A percentile compares a stretch with the other conserved stretches of the same genome.
Evolutionary conservation across 768 basidiomycete species (phyloP).

Genomic region (Phlebiopsis gigantea): DNA sequence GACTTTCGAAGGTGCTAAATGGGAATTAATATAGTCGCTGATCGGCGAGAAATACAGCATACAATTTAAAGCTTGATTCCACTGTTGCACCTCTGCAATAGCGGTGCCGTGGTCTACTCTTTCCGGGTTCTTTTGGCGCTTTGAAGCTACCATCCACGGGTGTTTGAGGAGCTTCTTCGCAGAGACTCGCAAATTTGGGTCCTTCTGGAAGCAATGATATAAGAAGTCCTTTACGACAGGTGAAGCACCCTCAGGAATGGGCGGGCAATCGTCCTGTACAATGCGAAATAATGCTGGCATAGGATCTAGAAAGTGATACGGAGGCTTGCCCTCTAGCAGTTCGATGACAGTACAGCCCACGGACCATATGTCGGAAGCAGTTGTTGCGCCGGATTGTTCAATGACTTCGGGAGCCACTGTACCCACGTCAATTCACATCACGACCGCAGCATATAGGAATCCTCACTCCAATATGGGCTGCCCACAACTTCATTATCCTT

Average conservation of each 20-base stretch:
- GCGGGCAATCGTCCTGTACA: conserved; percentile 96
- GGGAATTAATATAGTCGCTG: conserved; percentile 5
- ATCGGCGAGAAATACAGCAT: conserved; percentile 11
- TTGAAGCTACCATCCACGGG: conserved; percentile 91
- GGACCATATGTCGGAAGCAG: conserved; percentile 94
- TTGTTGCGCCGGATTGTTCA: conserved; percentile 95
- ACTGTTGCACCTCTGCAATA: conserved; percentile 93
- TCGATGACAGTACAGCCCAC: conserved; percentile 96
- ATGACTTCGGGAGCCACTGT: conserved; percentile 98
- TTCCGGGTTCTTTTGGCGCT: conserved; percentile 46
- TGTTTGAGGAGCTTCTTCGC: conserved; percentile 91
- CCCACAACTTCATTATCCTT: conserved; percentile 92
- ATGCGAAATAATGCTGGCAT: conserved; percentile 99
- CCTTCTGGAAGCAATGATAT: conserved; percentile 98
- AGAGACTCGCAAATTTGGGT: conserved; percentile 88
- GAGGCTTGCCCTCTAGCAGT: conserved; percentile 85
- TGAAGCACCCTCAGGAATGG: conserved; percentile 92
- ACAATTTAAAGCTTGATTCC: conserved; percentile 98
- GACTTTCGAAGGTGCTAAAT: conserved; percentile 63
- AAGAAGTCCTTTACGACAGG: conserved; percentile 96
- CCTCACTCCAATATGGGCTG: conserved; percentile 96
- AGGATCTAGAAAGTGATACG: conserved; percentile 92
- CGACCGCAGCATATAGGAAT: background rate
- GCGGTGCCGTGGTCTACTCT: conserved; percentile 73
- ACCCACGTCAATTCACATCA: conserved; percentile 1